These are phyloP conservation scores for Fomitopsis schrenkii DNA, from an alignment of 1,284 basidiomycete genomes.

Conservation along the genomic window DNA sequence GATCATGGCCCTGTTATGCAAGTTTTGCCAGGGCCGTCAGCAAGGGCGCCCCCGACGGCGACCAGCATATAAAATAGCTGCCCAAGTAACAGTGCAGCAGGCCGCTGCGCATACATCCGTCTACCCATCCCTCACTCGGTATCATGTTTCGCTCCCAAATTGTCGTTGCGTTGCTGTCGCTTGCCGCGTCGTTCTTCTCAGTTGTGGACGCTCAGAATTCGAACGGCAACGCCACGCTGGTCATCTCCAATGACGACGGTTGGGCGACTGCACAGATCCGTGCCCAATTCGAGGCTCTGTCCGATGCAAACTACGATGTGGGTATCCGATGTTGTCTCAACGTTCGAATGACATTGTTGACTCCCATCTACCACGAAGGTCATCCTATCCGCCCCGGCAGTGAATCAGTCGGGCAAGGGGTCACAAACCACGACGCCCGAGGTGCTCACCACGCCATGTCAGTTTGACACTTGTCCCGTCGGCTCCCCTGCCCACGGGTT, in stretches of 20 bases:
- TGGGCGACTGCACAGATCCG: slow-evolving; percentile 41
- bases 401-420: slow-evolving; percentile 40
- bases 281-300: slow-evolving; percentile 34
- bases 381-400: slow-evolving; percentile 38
- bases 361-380: slow-evolving; percentile 23
- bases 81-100: no score
- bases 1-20: no score
- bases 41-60: no score
- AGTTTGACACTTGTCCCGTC: slow-evolving; percentile 36
- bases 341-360: background rate
- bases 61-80: no score
- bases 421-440: slow-evolving; percentile 26
- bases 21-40: no score
- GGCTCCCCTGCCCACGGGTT: slow-evolving; percentile 39
- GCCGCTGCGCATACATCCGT: no score
- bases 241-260: slow-evolving; percentile 32
- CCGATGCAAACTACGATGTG: slow-evolving; percentile 31
- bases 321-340: background rate
- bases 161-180: background rate
- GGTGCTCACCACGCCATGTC: slow-evolving; percentile 30
- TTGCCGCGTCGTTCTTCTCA: background rate
- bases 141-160: background rate
- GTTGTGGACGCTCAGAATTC: background rate
- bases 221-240: slow-evolving; percentile 13
- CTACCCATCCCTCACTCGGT: background rate